Base-by-base conservation (phyloP, 352 stramenopile species). In the Phytophthora aleatoria region DNA sequence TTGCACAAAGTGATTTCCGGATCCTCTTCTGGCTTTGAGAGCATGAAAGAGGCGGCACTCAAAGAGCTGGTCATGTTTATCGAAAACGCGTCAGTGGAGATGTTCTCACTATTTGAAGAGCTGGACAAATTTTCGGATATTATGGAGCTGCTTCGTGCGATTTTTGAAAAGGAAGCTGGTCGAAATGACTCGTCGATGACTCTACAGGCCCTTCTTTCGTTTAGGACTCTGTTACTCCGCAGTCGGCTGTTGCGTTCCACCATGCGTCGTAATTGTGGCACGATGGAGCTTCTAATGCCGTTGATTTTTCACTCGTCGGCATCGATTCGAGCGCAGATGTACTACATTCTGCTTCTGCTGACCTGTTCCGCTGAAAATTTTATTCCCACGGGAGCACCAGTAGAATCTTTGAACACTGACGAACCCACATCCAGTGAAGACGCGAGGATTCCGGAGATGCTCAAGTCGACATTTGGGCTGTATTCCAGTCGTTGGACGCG, bases 321-420 rank as follows among this genome's bases (percentile, higher is more conserved):
- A 2, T 66, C 24, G 0, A 72, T 91, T 56, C 83, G 83, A 13
- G 69, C 78, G 35, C 67, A 81, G 31, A 75, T 88, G 69, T 92
- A 83, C 64, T 86, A 84, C 43, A 72, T 90, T 31, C 15, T 90
- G 15, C 42, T 92, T 16, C 45, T 85, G 27, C 50, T 92, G 43
- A 85, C 79, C 10, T 89, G 83, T 51, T 75, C 74, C 1, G 15
- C 42, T 9, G 83, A 92, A 16, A 77, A 68, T 61, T 81, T 86
- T 54, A 51, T 74, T 11, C 57, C 55, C 0, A 38, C 44, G 1
- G 42, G 20, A 42, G 28, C 39, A 15, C 27, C 31, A 31, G 6
- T 42, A 13, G 36, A 45, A 3, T 38, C 10, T 43, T 43, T 43
- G n/a, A 64, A 27, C 41, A 36, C 57, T 1, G 35, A 57, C 2